phyloP scores from a whole-genome alignment of 2,329 filamentous ascomycete genomes.

The Truncatella angustata region DNA sequence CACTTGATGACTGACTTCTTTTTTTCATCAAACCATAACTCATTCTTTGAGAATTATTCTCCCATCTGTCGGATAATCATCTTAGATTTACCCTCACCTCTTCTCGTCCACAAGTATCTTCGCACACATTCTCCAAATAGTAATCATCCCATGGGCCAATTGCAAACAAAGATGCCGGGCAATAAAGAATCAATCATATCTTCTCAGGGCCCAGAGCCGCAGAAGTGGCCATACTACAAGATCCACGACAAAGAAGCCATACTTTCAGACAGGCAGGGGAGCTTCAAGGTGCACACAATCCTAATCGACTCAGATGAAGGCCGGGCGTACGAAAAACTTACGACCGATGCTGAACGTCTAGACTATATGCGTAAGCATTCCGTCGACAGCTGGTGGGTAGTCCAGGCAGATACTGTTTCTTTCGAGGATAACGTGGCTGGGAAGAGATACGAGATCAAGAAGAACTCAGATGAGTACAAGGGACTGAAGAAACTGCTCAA shows the following conservation, averaged over 20 bases:
- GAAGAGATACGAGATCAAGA: not conserved
- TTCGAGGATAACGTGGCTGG: not conserved
- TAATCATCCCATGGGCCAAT: not conserved
- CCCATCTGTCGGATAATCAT: not conserved
- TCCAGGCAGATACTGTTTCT: not conserved
- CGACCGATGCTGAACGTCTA: not conserved
- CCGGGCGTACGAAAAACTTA: not conserved
- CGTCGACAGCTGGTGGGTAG: not conserved
- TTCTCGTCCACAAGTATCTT: not conserved
- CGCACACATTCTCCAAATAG: not conserved
- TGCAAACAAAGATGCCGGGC: not conserved
- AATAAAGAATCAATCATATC: not conserved
- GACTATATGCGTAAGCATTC: not conserved
- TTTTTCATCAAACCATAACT: not conserved
- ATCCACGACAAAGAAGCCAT: not conserved
- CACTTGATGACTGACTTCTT: not conserved
- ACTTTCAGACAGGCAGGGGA: not conserved
- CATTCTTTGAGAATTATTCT: not conserved
- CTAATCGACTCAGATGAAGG: not conserved
- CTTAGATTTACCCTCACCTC: not conserved
- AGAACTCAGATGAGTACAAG: not conserved
- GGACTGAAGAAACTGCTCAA: not conserved
- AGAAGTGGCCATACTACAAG: conserved; percentile 1
- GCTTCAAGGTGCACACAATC: not conserved
- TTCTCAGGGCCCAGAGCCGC: not conserved